Evolutionary conservation across 2,329 filamentous ascomycete species (phyloP).

Genomic region (Neoascochyta sp.): DNA sequence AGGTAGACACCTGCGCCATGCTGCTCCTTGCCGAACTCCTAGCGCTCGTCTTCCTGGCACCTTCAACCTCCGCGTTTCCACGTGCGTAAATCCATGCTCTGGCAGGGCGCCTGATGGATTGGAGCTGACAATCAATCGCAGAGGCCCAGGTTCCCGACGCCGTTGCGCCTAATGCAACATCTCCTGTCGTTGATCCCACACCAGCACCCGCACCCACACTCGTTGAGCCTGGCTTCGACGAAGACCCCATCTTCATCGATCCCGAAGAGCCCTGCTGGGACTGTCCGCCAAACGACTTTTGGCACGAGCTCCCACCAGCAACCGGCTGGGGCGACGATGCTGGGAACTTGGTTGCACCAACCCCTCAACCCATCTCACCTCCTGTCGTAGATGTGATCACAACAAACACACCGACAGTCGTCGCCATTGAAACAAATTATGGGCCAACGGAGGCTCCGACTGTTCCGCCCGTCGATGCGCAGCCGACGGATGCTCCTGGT

Average conservation of each 20-base stretch:
- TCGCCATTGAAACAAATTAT: conserved; percentile 15
- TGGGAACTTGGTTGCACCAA: conserved; percentile 1
- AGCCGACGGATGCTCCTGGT: neutral
- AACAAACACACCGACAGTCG: conserved; percentile 14
- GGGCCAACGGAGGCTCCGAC: too few species aligned
- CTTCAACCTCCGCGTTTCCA: conserved; percentile 1
- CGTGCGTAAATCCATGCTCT: too few species aligned
- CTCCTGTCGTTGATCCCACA: neutral
- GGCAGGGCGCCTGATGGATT: too few species aligned
- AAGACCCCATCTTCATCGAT: conserved; percentile 1
- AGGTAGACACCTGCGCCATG: too few species aligned
- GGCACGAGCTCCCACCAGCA: conserved; percentile 8
- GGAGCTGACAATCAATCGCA: neutral
- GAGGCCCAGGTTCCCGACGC: conserved; percentile 1
- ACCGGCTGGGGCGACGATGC: conserved; percentile 13
- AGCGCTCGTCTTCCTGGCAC: conserved; percentile 3
- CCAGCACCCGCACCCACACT: neutral
- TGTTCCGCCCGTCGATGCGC: conserved; percentile 1
- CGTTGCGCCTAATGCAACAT: neutral
- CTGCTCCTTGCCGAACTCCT: conserved; percentile 4
- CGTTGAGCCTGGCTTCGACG: neutral
- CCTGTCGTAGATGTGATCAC: conserved; percentile 8
- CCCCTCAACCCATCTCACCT: conserved; percentile 3
- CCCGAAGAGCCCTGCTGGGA: conserved; percentile 7
- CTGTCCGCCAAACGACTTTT: conserved; percentile 1